Evolutionary conservation across 2,329 filamentous ascomycete species (phyloP), one percentile per base, ranked within the genome.

Genomic region (Aspergillus sp.): DNA sequence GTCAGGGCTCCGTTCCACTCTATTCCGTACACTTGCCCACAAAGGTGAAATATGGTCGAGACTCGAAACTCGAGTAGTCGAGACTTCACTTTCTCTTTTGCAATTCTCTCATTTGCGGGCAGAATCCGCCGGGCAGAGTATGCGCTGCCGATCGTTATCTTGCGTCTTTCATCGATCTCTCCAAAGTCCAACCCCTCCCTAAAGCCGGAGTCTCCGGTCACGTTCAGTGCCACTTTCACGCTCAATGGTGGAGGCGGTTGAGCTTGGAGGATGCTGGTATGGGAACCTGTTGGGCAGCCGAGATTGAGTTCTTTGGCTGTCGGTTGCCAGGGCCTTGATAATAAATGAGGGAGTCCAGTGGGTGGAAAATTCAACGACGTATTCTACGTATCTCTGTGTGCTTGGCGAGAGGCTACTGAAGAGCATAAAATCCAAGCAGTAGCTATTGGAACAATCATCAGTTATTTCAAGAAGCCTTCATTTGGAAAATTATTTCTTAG

Each of bases 71-170:
- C 8, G 11, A 30, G 9, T n/a, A 30, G n/a, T 36, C 26, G 17
- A 38, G 32, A 24, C n/a, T 22, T 18, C 9, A n/a, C 34, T 13
- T 12, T n/a, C n/a, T n/a, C 12, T n/a, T 36, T 13, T n/a, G n/a
- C 34, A 36, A 15, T 36, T 36, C 34, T 36, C 34, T 48, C 17
- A 18, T 30, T 36, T 36, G 34, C 15, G 32, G 47, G 18, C 26
- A 48, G 26, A 34, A 20, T 11, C 17, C 13, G 39, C 24, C 11
- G 45, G 17, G 13, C 17, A 9, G 17, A 44, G 41, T 36, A 15
- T 22, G 13, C 38, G 41, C 38, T 55, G 47, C 49, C 47, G 48
- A 61, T 61, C 51, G 42, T 61, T 51, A 57, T 61, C 44, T 54
- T 53, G 39, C 15, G 12, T 38, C 39, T 24, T 52, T 43, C 49